Base-by-base conservation (phyloP, 345 rosid genomes). In the Microcos paniculata region DNA sequence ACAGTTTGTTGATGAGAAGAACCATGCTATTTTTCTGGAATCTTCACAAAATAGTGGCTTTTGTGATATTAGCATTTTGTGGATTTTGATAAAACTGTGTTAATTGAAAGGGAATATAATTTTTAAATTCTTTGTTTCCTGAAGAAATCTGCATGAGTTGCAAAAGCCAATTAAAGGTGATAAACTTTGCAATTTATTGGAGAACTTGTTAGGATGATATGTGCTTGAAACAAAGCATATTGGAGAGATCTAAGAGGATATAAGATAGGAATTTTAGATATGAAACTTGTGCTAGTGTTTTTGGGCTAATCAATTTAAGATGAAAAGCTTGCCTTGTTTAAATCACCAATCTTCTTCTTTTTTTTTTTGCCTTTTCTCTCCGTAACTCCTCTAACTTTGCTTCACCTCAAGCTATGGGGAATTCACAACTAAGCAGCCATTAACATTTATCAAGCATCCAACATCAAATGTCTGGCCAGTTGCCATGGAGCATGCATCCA, bases 141-240 rank as follows among this genome's bases (percentile, higher is more conserved):
- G 24, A 57, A 46, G 56, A 35, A 68, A 28, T 28, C 72, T 67
- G 16, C 21, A 1, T 57, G 55, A 72, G 46, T 72, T 57, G 66
- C 49, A 10, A 72, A 56, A 40, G 52, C 30, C 51, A 35, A 24
- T 38, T 71, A 23, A 71, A 38, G 21, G 18, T 72, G 53, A 42
- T 43, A 14, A 71, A 52, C 59, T 31, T 7, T 53, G 62, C 40
- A 19, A 43, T 52, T 35, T 42, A 21, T 8, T 31, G 1, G n/a
- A 19, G 6, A 31, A 56, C 45, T 58, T 33, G 26, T 56, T 52
- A 33, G 53, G 48, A 71, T 31, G 74, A 11, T 53, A 7, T 49
- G 10, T 66, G 11, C 24, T 6, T 65, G 8, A 43, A 49, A 43
- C 14, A 12, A 33, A 52, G 2, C 21, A 8, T 33, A 56, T 3